Evolutionary conservation across 139 green algal species (phyloP), one percentile per base, ranked within the genome.

Genomic region (Haematococcus sp.): DNA sequence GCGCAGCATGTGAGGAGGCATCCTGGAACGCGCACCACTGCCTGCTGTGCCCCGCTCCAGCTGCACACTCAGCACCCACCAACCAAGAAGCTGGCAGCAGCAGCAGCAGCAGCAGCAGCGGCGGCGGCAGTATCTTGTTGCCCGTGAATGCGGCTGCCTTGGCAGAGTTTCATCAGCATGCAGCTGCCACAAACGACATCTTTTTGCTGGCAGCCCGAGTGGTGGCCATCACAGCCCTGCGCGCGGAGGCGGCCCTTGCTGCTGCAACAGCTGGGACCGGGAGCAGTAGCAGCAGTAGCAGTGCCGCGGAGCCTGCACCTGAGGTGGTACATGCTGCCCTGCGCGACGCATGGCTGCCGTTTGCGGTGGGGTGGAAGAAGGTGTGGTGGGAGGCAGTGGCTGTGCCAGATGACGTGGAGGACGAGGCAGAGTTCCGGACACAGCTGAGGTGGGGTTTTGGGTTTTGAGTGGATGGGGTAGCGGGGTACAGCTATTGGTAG

Each of bases 331-430:
- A 34, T 20, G 56, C 52, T 3, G 87, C 84, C 5, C 74, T 97
- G 70, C 33, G 61, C 58, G 51, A 73, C 15, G 92, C 89, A 1
- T 97, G 94, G 88, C 34, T 78, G 76, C 94, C 93, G 0, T 95
- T 89, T 52, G 63, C 72, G 11, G 34, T 86, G 25, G 91, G 80
- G n/a, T 86, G 88, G 68, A 98, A 98, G 81, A 67, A 60, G 17
- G 19, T 84, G 19, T 98, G 93, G 94, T 98, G 94, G 94, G 88
- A 98, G 56, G 64, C 66, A 22, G 81, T 95, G 23, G 87, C 90
- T 20, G 73, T 82, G 25, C 90, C 90, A 34, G 77, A 84, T 17
- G 92, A 96, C 63, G 86, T 94, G 7, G 64, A 76, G 15, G 73
- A 75, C 22, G 71, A 74, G 73, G 56, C 16, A 9, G 73, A 74